Evolutionary conservation across 2,329 filamentous ascomycete species (phyloP), one percentile per base, ranked within the genome.

Genomic region (Canariomyces notabilis): DNA sequence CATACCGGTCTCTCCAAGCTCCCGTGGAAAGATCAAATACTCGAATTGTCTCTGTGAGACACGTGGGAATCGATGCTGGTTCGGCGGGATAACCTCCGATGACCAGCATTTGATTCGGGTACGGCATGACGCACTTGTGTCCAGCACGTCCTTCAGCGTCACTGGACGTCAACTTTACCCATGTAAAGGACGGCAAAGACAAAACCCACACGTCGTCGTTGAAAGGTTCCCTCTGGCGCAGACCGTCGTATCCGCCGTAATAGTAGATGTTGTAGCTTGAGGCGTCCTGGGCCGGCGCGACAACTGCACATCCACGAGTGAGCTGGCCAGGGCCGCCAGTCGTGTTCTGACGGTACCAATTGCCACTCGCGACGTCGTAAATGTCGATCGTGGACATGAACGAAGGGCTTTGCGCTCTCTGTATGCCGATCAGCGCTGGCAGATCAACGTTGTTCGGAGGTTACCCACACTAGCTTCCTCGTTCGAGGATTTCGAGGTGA

Each of bases 251-350:
- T 0, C 88, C 88, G 14, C 86, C 88, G 57, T 89, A 93, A 67
- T 87, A 88, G 69, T 91, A 90, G 40, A 94, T 82, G 60, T 90
- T 89, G 64, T 84, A 87, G 48, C 83, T 89, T 9, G 84, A 86
- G 26, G 72, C 74, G 59, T 89, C 86, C 36, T 79, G 72, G 12
- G 87, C 82, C 0, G 80, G 72, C n/a, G 80, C 85, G 1, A 88
- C 79, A 0, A 89, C 83, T 3, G 86, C 83, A 59, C 88, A 93
- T 60, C 84, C 73, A 73, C 85, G 62, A 66, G 85, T 61, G 65
- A 77, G 63, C 68, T 80, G 59, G 11, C 72, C 68, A 0, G 77
- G 79, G 0, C 72, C 71, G 2, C 77, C 80, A 3, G 70, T 72
- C 0, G 86, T 87, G 3, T 75, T 68, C 62, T 93, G 87, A 56